Evolutionary conservation across 148 eudicot species (phyloP).

Genomic region (Pharnaceum exiguum): DNA sequence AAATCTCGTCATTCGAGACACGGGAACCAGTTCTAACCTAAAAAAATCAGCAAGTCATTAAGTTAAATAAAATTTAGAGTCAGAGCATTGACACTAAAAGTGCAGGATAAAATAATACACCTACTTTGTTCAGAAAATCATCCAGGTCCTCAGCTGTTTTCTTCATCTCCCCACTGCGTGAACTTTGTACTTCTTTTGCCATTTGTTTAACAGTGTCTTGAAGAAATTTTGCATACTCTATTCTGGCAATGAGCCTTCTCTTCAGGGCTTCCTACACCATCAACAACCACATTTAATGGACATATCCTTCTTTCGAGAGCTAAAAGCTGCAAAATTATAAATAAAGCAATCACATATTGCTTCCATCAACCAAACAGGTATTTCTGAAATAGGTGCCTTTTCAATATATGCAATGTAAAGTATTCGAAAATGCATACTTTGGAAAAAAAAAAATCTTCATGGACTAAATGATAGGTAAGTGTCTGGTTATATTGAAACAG

Average conservation of each 20-base stretch:
- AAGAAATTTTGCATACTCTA: slow-evolving; percentile 94
- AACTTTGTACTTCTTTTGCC: slow-evolving; percentile 90
- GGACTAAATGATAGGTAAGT: no score
- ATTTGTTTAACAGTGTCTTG: slow-evolving; percentile 87
- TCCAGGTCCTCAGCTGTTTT: slow-evolving; percentile 96
- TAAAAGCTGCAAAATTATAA: no score
- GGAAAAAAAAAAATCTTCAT: no score
- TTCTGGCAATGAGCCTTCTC: slow-evolving; percentile 76
- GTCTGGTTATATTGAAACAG: no score
- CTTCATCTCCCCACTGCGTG: slow-evolving; percentile 77
- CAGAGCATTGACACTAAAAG: not conserved
- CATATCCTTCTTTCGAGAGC: not conserved
- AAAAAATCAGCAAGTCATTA: slow-evolving; percentile 8
- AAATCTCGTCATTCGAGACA: slow-evolving; percentile 67
- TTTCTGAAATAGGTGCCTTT: no score
- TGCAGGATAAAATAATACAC: not conserved
- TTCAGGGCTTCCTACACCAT: slow-evolving; percentile 67
- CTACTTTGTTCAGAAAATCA: slow-evolving; percentile 80
- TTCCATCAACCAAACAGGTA: no score
- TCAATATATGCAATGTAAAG: no score
- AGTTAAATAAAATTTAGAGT: slow-evolving; percentile 3
- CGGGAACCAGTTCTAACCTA: slow-evolving; percentile 66
- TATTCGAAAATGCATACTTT: no score
- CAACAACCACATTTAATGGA: not conserved
- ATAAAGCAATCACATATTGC: no score